Evolutionary conservation across 108 stramenopile species (phyloP), one percentile per base, ranked within the genome.

Genomic region (Thalassiosira profunda): DNA sequence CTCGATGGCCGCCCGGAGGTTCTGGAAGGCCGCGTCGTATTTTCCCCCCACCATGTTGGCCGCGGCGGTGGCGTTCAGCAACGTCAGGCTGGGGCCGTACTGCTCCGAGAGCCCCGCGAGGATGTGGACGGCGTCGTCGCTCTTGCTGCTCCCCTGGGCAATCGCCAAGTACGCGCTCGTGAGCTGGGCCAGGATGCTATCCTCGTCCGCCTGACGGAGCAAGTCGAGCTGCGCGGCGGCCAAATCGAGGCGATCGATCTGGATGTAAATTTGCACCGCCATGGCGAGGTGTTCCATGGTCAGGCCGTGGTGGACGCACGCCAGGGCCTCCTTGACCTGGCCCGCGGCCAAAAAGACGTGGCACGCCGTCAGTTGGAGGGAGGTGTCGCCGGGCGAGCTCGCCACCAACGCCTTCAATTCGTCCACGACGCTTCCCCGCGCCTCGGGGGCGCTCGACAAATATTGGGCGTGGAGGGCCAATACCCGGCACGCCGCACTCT

Each of bases 101-200:
- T 99, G 98, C 79, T 98, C 98, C 58, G 92, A 91, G 45, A 98
- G 81, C 23, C 91, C 86, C 35, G 83, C 83, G 46, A 95, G 85
- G 41, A 89, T 81, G 70, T 98, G 97, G 7, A 86, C 75, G 5
- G 98, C 98, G 81, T 99, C 97, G 34, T 76, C 82, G 30, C 80
- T 80, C 35, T 70, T 78, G 35, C 75, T 83, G n/a, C 82, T 80
- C 44, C 97, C 97, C 30, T 86, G 73, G 0, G 88, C 93, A 46
- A 99, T 54, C 46, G 90, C 84, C 24, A 98, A 64, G 52, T 97
- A 90, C 15, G 96, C 96, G 35, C 61, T 53, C 34, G 83, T 79
- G 17, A 99, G 81, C 84, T 97, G 97, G 1, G 97, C 95, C 70
- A 99, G 76, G n/a, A 97, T 84, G 15, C 95, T 83, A 72, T 99